These are phyloP conservation scores for Salix koriyanagi DNA, from an alignment of 345 rosid species.

Conservation along the genomic window DNA sequence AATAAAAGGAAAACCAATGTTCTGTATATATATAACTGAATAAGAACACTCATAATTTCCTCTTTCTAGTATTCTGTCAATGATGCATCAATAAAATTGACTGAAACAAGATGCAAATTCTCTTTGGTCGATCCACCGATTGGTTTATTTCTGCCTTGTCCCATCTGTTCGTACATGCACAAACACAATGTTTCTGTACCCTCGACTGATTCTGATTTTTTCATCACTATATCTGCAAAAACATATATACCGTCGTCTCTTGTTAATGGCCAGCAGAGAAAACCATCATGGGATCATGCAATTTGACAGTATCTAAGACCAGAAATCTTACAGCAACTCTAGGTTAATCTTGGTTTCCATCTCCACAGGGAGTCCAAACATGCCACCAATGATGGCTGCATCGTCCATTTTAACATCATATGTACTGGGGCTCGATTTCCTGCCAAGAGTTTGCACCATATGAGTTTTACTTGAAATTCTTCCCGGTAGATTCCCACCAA, in stretches of 20 bases:
- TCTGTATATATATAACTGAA: too few species aligned
- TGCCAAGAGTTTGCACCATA: slow-evolving; percentile 14
- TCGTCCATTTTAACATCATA: slow-evolving; percentile 71
- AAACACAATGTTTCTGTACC: slow-evolving; percentile 55
- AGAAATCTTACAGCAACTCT: slow-evolving; percentile 60
- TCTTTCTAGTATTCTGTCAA: too few species aligned
- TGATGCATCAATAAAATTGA: too few species aligned
- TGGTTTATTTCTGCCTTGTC: slow-evolving; percentile 9
- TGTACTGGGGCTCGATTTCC: slow-evolving; percentile 44
- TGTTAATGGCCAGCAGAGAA: neutral
- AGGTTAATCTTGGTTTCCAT: slow-evolving; percentile 56
- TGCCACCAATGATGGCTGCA: slow-evolving; percentile 74
- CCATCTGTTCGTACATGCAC: slow-evolving; percentile 49
- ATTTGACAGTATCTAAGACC: neutral
- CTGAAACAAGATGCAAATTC: neutral
- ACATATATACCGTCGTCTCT: neutral
- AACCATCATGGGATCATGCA: neutral
- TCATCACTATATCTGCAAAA: slow-evolving; percentile 67
- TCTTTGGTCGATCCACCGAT: neutral
- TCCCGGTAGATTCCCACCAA: neutral
- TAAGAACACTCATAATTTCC: too few species aligned
- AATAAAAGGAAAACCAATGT: too few species aligned
- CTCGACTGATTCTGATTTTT: slow-evolving; percentile 69
- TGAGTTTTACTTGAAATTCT: neutral
- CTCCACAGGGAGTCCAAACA: slow-evolving; percentile 68